phyloP scores from a whole-genome alignment of 352 stramenopile species.

The Pythium myriotylum region DNA sequence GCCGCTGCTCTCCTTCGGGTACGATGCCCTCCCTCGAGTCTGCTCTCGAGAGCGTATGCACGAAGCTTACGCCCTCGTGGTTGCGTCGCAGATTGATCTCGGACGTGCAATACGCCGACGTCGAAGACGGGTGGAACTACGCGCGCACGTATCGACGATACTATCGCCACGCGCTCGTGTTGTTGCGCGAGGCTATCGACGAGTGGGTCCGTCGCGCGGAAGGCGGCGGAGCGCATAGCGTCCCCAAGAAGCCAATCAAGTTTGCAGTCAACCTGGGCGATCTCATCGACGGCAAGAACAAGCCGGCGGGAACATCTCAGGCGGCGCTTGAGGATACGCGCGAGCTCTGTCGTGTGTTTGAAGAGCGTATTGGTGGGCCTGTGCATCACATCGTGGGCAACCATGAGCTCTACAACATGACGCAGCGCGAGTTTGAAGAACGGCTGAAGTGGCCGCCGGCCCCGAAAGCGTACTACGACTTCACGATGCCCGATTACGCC shows the following conservation, averaged over 20 bases:
- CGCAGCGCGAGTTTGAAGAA: conserved; percentile 40
- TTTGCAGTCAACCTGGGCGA: conserved; percentile 83
- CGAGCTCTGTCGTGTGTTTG: conserved; percentile 46
- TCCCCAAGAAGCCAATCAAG: conserved; percentile 27
- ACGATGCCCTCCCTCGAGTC: not conserved
- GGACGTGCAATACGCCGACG: conserved; percentile 85
- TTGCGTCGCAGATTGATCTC: conserved; percentile 48
- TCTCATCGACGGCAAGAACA: conserved; percentile 84
- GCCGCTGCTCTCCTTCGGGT: conserved; percentile 64
- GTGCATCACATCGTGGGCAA: conserved; percentile 85
- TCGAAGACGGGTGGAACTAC: conserved; percentile 83
- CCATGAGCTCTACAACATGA: conserved; percentile 87
- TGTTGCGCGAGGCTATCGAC: conserved; percentile 44
- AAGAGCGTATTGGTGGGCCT: conserved; percentile 38
- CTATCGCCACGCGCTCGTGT: conserved; percentile 68
- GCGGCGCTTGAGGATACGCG: conserved; percentile 45
- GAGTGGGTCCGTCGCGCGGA: conserved; percentile 47
- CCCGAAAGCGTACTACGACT: conserved; percentile 66
- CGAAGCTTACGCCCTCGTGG: not conserved
- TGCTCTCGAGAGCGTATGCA: not conserved
- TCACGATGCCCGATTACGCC: conserved; percentile 32
- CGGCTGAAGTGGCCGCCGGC: conserved; percentile 41
- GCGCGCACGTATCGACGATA: conserved; percentile 58
- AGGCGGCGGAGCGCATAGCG: no score
- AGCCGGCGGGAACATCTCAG: conserved; percentile 40